Conservation (phyloP, 169 alveolate genomes). For the Plasmodium berghei region DNA sequence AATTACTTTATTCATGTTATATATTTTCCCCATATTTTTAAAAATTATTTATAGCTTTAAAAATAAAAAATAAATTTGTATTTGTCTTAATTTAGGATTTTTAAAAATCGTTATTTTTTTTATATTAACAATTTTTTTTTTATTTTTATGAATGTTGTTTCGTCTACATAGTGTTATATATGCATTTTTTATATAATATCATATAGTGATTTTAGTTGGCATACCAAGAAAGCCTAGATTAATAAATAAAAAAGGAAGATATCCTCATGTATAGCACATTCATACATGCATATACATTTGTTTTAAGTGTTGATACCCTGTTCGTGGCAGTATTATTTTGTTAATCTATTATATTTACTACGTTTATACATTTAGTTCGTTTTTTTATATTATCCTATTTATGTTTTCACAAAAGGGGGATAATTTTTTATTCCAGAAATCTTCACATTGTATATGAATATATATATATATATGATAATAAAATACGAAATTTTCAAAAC, state of each 20-base stretch:
- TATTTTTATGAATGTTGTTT: constrained; percentile 16
- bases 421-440: too few species aligned
- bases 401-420: too few species aligned
- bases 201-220: constrained; percentile 4
- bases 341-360: too few species aligned
- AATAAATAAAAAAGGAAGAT: neutral
- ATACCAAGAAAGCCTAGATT: too few species aligned
- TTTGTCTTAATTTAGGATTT: constrained; percentile 19
- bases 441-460: too few species aligned
- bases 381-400: too few species aligned
- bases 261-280: neutral
- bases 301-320: neutral
- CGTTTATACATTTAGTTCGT: too few species aligned
- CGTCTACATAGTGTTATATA: constrained; percentile 3
- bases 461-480: too few species aligned
- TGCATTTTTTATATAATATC: constrained; percentile 19
- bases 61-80: constrained; percentile 15
- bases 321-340: too few species aligned
- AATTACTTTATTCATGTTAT: constrained; percentile 21
- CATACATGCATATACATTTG: neutral
- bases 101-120: constrained; percentile 11
- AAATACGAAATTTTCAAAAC: too few species aligned
- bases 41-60: constrained; percentile 48
- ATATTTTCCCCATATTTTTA: constrained; percentile 3
- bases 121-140: constrained; percentile 13